Evolutionary conservation across 2,329 filamentous ascomycete species (phyloP), one percentile per base, ranked within the genome.

Genomic region (Bipolaris oryzae): DNA sequence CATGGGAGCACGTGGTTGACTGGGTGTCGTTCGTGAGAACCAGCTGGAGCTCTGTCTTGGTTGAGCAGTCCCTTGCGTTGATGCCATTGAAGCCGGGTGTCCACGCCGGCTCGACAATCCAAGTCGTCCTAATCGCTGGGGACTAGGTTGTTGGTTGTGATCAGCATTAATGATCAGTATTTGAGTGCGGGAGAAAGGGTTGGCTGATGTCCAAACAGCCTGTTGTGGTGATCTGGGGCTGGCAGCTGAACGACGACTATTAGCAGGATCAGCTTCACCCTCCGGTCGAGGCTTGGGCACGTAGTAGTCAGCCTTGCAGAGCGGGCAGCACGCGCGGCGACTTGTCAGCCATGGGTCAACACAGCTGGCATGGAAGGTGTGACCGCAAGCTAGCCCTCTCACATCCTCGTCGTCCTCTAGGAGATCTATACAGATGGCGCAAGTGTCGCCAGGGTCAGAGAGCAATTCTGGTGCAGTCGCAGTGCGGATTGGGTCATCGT

Each of bases 271-370:
- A 41, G 64, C 55, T 49, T 82, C 80, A 7, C 78, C 81, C 59
- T 87, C 85, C 3, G 90, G 82, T 15, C 92, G 89, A 48, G 92
- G 91, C 78, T 98, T 98, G 0, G 95, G 94, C 2, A 92, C 89
- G 76, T 96, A 98, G 76, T 98, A 99, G 73, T 99, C 95, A 38
- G 94, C 91, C 79, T 99, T 99, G 82, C 95, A 99, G 6, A 99
- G 87, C 5, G 95, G 95, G 75, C 95, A 99, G 80, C 94, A 98
- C 23, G 95, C 95, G 64, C 94, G 89, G 61, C 95, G 87, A 72
- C 90, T 93, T 9, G 95, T 99, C 62, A 99, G 80, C 95, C 95
- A 99, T 10, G 95, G 95, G 68, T 99, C 95, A 46, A 99, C 86
- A 73, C 95, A 99, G 37, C 89, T 91, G 48, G 92, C 93, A 75